phyloP scores from a whole-genome alignment of 768 basidiomycete genomes.

The Leccinum disarticulatum region DNA sequence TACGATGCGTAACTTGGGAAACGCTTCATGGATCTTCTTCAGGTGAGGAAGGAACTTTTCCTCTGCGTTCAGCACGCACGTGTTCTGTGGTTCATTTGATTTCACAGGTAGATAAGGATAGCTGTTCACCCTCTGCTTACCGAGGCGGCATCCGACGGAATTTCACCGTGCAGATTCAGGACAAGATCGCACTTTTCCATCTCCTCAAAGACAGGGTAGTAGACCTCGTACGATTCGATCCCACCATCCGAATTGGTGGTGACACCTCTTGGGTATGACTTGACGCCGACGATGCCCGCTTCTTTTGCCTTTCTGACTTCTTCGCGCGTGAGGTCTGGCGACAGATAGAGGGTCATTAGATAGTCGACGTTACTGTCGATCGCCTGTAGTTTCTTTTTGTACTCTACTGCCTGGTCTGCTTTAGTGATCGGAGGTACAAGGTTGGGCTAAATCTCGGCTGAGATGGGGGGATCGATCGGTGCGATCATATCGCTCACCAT shows the following conservation, averaged over 20 bases:
- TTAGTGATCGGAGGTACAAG: constrained; percentile 84
- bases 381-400: constrained; percentile 69
- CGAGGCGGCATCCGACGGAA: constrained; percentile 77
- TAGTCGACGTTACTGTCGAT: constrained; percentile 82
- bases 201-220: constrained; percentile 89
- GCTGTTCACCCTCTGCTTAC: constrained; percentile 36
- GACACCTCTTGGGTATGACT: constrained; percentile 95
- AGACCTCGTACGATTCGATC: constrained; percentile 92
- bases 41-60: constrained; percentile 87
- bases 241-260: constrained; percentile 97
- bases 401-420: constrained; percentile 76
- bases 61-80: constrained; percentile 93
- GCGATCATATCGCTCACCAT: constrained; percentile 61
- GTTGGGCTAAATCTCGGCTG: constrained; percentile 67
- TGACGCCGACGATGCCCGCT: constrained; percentile 86
- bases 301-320: constrained; percentile 86
- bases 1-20: constrained; percentile 91
- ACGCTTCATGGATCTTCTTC: constrained; percentile 71
- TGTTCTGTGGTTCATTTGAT: constrained; percentile 53
- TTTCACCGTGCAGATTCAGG: constrained; percentile 94
- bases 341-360: constrained; percentile 97
- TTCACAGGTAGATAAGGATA: background rate
- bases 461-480: constrained; percentile 9
- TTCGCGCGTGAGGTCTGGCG: constrained; percentile 83
- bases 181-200: constrained; percentile 96